Evolutionary conservation across 2,329 filamentous ascomycete genomes (phyloP).

Genomic region (Akanthomyces lecanii): DNA sequence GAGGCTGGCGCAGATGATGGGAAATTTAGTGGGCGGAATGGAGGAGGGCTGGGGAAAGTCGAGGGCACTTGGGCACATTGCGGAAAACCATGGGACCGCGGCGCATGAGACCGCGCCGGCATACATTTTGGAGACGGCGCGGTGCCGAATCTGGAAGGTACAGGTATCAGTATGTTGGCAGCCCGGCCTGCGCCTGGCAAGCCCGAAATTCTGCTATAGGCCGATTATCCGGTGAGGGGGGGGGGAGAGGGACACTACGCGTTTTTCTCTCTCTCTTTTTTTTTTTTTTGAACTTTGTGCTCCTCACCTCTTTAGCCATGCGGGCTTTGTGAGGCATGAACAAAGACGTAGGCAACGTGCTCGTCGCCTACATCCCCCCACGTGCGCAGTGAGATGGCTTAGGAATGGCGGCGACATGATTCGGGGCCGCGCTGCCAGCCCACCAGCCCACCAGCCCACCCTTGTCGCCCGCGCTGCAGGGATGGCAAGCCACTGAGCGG

Average conservation of each 20-base stretch:
- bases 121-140: neutral
- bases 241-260: neutral
- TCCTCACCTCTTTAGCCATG: neutral
- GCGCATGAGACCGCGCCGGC: slow-evolving; percentile 4
- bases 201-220: too few relatives aligned
- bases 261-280: neutral
- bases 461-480: too few relatives aligned
- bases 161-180: too few relatives aligned
- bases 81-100: neutral
- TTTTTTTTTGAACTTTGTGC: neutral
- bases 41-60: neutral
- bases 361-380: neutral
- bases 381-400: slow-evolving; percentile 9
- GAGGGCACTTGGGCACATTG: neutral
- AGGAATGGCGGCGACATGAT: slow-evolving; percentile 15
- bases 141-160: neutral
- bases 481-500: neutral
- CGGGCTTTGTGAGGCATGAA: neutral
- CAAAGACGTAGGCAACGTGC: neutral
- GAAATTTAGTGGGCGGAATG: neutral
- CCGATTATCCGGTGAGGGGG: neutral
- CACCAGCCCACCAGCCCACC: neutral
- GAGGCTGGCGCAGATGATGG: neutral
- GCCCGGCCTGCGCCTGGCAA: neutral
- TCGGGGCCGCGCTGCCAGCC: neutral